Conservation (phyloP, 2,329 filamentous ascomycete species). For the Colletotrichum echinochloae region DNA sequence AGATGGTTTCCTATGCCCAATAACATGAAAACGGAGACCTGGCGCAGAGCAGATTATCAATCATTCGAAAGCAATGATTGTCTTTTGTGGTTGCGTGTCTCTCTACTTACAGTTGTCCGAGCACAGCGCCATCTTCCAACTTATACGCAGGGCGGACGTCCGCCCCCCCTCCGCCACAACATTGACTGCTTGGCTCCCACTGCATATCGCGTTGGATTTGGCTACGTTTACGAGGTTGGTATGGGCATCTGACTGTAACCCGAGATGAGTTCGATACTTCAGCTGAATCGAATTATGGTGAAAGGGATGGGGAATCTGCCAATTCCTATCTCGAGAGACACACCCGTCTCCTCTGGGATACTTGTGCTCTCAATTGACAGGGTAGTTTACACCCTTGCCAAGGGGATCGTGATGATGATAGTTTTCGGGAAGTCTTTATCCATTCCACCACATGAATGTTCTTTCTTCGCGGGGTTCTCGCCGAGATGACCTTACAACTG, state of each 20-base stretch:
- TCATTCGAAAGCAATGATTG: not conserved
- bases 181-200: slow-evolving; percentile 1
- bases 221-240: too few species aligned
- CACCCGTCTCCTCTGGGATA: not conserved
- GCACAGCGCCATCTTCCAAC: slow-evolving; percentile 10
- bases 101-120: slow-evolving; percentile 14
- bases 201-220: not conserved
- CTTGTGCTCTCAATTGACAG: not conserved
- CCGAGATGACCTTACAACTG: not conserved
- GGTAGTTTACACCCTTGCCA: not conserved
- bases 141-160: slow-evolving; percentile 1
- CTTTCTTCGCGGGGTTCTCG: not conserved
- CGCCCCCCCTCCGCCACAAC: not conserved
- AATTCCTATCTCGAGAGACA: not conserved
- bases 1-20: not conserved
- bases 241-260: not conserved
- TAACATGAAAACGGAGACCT: not conserved
- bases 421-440: slow-evolving; percentile 5
- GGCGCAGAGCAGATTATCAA: not conserved
- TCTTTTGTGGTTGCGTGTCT: not conserved
- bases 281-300: not conserved
- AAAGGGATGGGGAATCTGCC: not conserved
- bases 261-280: not conserved
- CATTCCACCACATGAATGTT: not conserved
- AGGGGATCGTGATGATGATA: not conserved